These are phyloP conservation scores for Quercus bicolor DNA, from an alignment of 306 rosid species.

Conservation along the genomic window DNA sequence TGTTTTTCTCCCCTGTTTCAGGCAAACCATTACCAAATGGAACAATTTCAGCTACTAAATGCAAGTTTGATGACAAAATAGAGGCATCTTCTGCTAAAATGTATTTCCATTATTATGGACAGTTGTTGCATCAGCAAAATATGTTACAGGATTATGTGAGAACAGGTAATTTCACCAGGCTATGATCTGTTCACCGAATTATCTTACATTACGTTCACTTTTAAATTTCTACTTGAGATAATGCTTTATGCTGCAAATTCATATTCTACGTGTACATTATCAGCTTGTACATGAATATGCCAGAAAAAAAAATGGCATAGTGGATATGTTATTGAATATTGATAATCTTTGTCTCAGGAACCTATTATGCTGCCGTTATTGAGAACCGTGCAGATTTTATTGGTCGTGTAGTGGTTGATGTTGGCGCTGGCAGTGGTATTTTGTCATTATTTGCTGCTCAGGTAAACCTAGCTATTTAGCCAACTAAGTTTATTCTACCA, in stretches of 20 bases:
- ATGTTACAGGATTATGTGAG: slow-evolving; percentile 97
- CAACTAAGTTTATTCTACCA: background rate
- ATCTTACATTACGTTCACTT: background rate
- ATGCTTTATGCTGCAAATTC: background rate
- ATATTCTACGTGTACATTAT: background rate
- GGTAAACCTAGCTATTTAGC: slow-evolving; percentile 42
- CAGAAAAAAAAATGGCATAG: background rate
- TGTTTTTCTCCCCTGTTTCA: slow-evolving; percentile 21
- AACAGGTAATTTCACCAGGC: slow-evolving; percentile 57
- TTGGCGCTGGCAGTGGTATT: slow-evolving; percentile 98
- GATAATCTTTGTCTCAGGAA: slow-evolving; percentile 44
- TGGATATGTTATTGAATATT: slow-evolving; percentile 2
- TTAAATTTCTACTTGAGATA: background rate
- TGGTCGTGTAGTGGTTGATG: slow-evolving; percentile 93
- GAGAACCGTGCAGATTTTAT: slow-evolving; percentile 82
- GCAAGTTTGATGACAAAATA: slow-evolving; percentile 91
- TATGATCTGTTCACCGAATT: slow-evolving; percentile 8
- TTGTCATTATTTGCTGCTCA: slow-evolving; percentile 97
- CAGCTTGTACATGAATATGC: slow-evolving; percentile 3
- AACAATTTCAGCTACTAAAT: slow-evolving; percentile 41
- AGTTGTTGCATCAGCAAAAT: slow-evolving; percentile 91
- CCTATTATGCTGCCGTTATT: slow-evolving; percentile 85
- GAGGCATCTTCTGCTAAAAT: slow-evolving; percentile 92
- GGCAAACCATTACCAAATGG: slow-evolving; percentile 61
- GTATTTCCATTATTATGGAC: slow-evolving; percentile 98